Conservation (phyloP, 2,329 filamentous ascomycete genomes). For the Teratosphaeria nubilosa region DNA sequence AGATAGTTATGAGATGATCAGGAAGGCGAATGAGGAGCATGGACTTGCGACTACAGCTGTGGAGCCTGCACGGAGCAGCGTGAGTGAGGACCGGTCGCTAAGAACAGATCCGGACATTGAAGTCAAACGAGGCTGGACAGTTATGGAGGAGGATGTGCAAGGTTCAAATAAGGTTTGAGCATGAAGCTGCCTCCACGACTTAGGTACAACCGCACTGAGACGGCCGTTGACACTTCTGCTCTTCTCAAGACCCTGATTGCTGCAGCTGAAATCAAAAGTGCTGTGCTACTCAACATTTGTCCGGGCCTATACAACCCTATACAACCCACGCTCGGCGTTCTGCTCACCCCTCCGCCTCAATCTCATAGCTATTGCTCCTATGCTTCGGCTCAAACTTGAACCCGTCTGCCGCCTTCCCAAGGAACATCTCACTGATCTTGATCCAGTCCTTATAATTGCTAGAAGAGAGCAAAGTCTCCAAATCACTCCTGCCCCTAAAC, state of each 20-base stretch:
- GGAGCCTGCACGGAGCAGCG: conserved; percentile 1
- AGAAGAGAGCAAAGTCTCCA: conserved; percentile 88
- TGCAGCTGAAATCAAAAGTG: no score
- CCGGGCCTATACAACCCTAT: no score
- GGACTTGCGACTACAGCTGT: conserved; percentile 2
- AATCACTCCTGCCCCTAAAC: conserved; percentile 73
- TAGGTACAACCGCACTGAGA: not conserved
- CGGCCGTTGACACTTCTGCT: not conserved
- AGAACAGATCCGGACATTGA: not conserved
- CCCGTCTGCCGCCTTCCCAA: conserved; percentile 77
- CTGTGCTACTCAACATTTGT: no score
- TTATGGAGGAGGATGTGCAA: not conserved
- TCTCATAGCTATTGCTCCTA: conserved; percentile 84
- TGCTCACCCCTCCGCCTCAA: conserved; percentile 56
- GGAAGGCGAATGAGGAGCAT: conserved; percentile 1
- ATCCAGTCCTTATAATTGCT: conserved; percentile 96
- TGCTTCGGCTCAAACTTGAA: conserved; percentile 97
- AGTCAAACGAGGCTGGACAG: not conserved
- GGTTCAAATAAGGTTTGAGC: not conserved
- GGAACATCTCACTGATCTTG: conserved; percentile 98
- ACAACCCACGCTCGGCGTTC: no score
- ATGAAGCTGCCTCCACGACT: not conserved
- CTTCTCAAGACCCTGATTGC: no score
- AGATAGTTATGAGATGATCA: conserved; percentile 10
- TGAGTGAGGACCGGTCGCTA: not conserved